phyloP scores from a whole-genome alignment of 345 rosid genomes.

The Iberis pinnata region DNA sequence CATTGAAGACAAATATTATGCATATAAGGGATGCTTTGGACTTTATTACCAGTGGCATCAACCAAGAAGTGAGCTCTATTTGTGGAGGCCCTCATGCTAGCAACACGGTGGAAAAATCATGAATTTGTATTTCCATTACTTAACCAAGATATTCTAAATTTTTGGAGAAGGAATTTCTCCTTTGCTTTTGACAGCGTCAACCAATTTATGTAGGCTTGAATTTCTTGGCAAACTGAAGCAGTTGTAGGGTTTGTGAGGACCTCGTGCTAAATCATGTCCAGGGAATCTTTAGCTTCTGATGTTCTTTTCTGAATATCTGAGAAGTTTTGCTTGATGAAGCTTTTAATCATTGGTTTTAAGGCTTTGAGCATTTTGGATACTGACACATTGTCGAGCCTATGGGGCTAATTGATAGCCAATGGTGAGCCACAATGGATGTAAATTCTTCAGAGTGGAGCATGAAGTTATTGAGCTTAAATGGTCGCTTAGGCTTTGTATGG shows the following conservation, averaged over 20 bases:
- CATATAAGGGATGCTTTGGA: neutral
- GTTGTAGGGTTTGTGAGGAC: too few relatives aligned
- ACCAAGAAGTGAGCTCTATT: neutral
- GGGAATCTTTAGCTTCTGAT: neutral
- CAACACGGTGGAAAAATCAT: neutral
- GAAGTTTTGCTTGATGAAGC: neutral
- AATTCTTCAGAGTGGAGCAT: too few relatives aligned
- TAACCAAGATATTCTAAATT: neutral
- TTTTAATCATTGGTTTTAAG: neutral
- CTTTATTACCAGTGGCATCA: neutral
- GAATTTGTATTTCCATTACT: neutral
- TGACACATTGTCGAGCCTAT: neutral
- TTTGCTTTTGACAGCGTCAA: neutral
- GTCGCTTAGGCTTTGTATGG: too few relatives aligned
- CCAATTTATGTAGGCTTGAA: neutral
- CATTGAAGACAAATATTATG: accelerated
- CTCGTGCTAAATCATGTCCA: neutral
- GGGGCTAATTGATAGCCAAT: too few relatives aligned
- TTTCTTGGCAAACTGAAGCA: accelerated
- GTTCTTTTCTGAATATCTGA: neutral
- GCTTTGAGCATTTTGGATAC: neutral
- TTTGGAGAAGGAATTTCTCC: neutral
- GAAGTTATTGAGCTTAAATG: too few relatives aligned
- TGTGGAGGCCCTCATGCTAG: too few relatives aligned
- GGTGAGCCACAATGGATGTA: too few relatives aligned